These are phyloP conservation scores for Backusella tuberculispora DNA, from an alignment of 192 early-diverging fungal species.

Conservation along the genomic window DNA sequence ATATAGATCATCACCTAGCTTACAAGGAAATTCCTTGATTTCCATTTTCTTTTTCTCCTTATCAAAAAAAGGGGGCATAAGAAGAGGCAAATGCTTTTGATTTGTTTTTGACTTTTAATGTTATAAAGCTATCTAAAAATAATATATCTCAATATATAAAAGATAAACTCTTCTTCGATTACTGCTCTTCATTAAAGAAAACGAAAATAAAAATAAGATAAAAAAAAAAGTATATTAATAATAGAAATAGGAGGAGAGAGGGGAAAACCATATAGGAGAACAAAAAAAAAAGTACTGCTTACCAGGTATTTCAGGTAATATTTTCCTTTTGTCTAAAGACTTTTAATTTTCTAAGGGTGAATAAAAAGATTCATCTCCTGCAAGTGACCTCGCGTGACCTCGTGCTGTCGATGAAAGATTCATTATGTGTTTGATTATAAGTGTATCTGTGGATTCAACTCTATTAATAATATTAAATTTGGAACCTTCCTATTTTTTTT, in stretches of 20 bases:
- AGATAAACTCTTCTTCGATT: neutral
- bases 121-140: neutral
- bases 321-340: neutral
- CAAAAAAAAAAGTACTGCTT: neutral
- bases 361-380: neutral
- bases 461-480: neutral
- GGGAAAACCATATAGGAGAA: neutral
- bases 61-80: neutral
- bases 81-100: neutral
- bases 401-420: neutral
- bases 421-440: too few species aligned
- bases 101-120: neutral
- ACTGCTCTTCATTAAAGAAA: neutral
- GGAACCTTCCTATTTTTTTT: neutral
- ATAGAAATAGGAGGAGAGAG: constrained; percentile 7
- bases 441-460: neutral
- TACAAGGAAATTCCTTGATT: neutral
- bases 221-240: neutral
- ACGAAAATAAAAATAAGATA: too few species aligned
- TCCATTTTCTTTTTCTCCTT: neutral
- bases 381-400: constrained; percentile 14
- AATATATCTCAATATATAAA: neutral
- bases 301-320: neutral
- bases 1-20: neutral
- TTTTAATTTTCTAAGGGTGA: neutral